Conservation (phyloP, 163 green algal species). For the Scenedesmus sp. region DNA sequence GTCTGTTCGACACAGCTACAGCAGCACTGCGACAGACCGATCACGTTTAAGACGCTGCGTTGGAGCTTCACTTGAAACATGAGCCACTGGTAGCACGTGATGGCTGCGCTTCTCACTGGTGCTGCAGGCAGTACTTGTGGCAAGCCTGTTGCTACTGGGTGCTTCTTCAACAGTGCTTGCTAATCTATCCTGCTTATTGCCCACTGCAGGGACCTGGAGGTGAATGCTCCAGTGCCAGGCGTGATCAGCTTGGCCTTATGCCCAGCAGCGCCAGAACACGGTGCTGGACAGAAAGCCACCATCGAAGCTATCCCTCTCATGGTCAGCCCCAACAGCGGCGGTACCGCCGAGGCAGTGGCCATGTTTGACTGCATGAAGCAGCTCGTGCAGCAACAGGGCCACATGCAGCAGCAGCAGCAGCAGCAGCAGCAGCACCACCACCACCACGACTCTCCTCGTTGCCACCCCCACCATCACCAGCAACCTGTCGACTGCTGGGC, state of each 20-base stretch:
- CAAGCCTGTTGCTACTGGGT: too few relatives aligned
- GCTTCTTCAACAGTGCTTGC: too few relatives aligned
- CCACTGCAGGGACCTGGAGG: neutral
- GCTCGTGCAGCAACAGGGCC: neutral
- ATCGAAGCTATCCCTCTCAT: neutral
- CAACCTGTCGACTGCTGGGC: neutral
- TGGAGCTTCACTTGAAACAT: too few relatives aligned
- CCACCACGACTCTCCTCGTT: neutral
- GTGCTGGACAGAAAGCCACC: neutral
- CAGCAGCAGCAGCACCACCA: neutral
- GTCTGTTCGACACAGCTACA: too few relatives aligned
- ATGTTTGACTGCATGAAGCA: slow-evolving; percentile 18
- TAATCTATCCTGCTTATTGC: neutral
- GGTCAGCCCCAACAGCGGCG: neutral
- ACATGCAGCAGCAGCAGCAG: slow-evolving; percentile 4
- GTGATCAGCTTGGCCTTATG: neutral
- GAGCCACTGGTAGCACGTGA: too few relatives aligned
- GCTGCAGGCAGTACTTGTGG: too few relatives aligned
- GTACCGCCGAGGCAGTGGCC: neutral
- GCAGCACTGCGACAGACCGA: too few relatives aligned
- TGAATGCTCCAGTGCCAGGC: neutral
- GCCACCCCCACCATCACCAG: neutral
- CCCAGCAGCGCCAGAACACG: neutral
- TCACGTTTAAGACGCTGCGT: too few relatives aligned
- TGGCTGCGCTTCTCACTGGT: too few relatives aligned